Evolutionary conservation across 257 asterid species (phyloP), one percentile per base, ranked within the genome.

Genomic region (Striga asiatica): DNA sequence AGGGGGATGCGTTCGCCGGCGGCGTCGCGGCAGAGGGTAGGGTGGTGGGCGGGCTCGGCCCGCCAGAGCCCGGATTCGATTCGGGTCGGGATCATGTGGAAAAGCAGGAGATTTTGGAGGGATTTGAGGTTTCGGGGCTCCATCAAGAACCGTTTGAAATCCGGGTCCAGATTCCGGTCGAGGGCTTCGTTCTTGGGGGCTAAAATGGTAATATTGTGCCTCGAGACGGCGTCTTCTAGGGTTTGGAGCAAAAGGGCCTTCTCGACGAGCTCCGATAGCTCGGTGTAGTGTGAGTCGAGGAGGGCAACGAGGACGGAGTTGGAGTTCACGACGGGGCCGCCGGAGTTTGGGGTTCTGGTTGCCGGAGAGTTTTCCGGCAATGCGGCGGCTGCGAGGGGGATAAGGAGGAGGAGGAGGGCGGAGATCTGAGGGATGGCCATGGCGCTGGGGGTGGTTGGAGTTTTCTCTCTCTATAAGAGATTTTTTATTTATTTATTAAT

Each of bases 281-380:
- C 94, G 1, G 97, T 84, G 67, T 92, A 92, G 57, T 67, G 99
- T 0, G 97, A 88, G 70, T 92, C 99, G 58, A 92, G 39, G 6
- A 88, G 88, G 8, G 99, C 99, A 0, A 92, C 99, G 51, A 92
- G 74, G 8, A 92, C 83, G 0, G 99, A 92, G 52, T 82, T 88
- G 66, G 99, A 92, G 54, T 82, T 84, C n/a, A n/a, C n/a, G n/a
- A n/a, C n/a, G 58, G 82, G 78, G 59, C 78, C 84, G 25, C 37
- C 61, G 43, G 67, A 8, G 50, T 9, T 55, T 2, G 21, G 38
- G 1, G 71, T 4, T 32, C 68, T 58, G 16, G 41, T 2, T n/a
- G n/a, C n/a, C 2, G 71, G 54, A 11, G 16, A 37, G 6, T 58
- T 78, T 46, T 75, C 71, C 38, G 68, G 93, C 81, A 89, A 89